Evolutionary conservation across 2,329 filamentous ascomycete species (phyloP).

Genomic region (Xylaria hypoxylon): DNA sequence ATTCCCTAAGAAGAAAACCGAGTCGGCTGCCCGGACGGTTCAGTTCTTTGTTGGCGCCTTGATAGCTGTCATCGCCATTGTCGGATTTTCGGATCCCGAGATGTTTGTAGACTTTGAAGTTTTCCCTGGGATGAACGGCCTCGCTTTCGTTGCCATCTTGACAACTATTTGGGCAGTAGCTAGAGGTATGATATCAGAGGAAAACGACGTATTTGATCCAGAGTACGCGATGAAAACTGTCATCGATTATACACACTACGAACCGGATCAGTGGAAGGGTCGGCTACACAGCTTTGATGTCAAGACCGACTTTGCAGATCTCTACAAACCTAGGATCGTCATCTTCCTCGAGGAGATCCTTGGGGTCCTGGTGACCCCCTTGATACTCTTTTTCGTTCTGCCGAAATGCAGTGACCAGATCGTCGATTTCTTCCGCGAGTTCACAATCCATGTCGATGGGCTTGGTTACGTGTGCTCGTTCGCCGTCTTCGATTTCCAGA

Average conservation of each 20-base stretch:
- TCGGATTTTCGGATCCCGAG: constrained; percentile 89
- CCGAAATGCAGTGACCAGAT: constrained; percentile 91
- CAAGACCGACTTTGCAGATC: constrained; percentile 85
- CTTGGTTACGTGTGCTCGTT: constrained; percentile 97
- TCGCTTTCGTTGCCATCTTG: constrained; percentile 90
- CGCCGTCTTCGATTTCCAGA: constrained; percentile 96
- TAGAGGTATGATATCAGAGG: constrained; percentile 85
- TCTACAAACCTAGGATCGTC: constrained; percentile 92
- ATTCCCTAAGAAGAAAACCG: constrained; percentile 94
- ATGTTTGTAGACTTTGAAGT: constrained; percentile 93
- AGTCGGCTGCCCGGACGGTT: constrained; percentile 84
- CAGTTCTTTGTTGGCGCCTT: constrained; percentile 90
- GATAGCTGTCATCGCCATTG: constrained; percentile 84
- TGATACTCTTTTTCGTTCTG: constrained; percentile 87
- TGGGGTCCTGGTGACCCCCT: constrained; percentile 91
- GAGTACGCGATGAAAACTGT: constrained; percentile 90
- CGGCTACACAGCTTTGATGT: constrained; percentile 95
- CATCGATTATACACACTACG: constrained; percentile 92
- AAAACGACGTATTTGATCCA: constrained; percentile 90
- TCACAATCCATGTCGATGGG: constrained; percentile 96
- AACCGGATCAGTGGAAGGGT: constrained; percentile 87
- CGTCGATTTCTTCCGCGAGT: constrained; percentile 97
- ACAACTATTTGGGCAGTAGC: constrained; percentile 86
- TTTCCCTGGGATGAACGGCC: constrained; percentile 84
- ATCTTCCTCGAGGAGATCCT: constrained; percentile 94